Conservation (phyloP, 176 grass and related monocot species). For the Eleusine coracana region DNA sequence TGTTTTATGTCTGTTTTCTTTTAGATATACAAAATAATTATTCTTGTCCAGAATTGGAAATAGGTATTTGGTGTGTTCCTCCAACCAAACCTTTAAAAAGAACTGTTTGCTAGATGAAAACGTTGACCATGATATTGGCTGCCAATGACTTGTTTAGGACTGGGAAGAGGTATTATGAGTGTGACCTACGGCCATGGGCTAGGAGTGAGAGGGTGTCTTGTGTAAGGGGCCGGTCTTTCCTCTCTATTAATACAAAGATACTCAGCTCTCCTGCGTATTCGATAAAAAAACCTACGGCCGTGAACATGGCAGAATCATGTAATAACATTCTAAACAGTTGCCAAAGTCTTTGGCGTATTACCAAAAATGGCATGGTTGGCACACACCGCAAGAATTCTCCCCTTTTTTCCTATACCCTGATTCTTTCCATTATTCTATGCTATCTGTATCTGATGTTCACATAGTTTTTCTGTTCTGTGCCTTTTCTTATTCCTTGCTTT, state of each 20-base stretch:
- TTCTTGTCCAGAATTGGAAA: background rate
- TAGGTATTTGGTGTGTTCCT: background rate
- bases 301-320: background rate
- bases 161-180: background rate
- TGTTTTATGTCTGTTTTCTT: background rate
- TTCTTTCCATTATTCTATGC: background rate
- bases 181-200: background rate
- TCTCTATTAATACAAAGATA: too few species aligned
- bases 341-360: background rate
- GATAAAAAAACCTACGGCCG: background rate
- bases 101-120: background rate
- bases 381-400: background rate
- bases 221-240: too few species aligned
- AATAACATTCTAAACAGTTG: background rate
- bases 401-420: background rate
- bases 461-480: background rate
- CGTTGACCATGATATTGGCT: background rate
- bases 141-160: background rate
- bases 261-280: too few species aligned
- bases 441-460: constrained; percentile 3
- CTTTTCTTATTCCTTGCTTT: constrained; percentile 5
- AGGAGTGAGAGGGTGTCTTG: too few species aligned
- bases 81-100: background rate
- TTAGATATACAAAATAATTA: background rate
- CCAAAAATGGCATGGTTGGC: background rate